Evolutionary conservation across 371 early-diverging fungal genomes (phyloP).

Genomic region (Apophysomyces elegans): DNA sequence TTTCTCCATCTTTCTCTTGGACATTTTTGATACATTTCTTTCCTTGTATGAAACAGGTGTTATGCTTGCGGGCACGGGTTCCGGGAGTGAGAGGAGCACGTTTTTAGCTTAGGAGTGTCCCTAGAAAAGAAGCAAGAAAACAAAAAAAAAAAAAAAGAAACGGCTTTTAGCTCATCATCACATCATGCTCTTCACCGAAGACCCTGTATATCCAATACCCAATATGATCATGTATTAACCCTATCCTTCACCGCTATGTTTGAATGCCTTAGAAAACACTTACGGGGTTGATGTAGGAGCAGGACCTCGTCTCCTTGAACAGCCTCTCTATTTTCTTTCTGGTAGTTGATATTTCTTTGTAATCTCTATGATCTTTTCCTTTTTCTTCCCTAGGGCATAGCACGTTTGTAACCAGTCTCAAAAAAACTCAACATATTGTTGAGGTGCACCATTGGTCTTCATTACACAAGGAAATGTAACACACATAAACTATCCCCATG

Average conservation of each 20-base stretch:
- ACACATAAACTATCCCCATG: too few species aligned
- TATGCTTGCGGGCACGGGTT: slow-evolving; percentile 2
- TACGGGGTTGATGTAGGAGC: slow-evolving; percentile 5
- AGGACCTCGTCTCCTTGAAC: neutral
- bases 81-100: slow-evolving; percentile 3
- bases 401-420: neutral
- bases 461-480: too few species aligned
- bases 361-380: neutral
- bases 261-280: slow-evolving; percentile 12
- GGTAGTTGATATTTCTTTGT: neutral
- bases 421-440: neutral
- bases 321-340: neutral
- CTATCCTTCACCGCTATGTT: neutral
- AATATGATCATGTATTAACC: slow-evolving; percentile 1
- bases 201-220: neutral
- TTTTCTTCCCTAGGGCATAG: neutral
- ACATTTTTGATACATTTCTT: neutral
- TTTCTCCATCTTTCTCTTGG: neutral
- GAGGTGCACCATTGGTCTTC: too few species aligned
- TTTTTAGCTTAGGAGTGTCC: slow-evolving; percentile 2
- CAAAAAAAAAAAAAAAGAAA: too few species aligned
- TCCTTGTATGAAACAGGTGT: slow-evolving; percentile 3
- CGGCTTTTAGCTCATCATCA: neutral
- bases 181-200: neutral
- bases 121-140: neutral